Base-by-base conservation (phyloP, 257 asterid genomes). In the Ilex asprella region DNA sequence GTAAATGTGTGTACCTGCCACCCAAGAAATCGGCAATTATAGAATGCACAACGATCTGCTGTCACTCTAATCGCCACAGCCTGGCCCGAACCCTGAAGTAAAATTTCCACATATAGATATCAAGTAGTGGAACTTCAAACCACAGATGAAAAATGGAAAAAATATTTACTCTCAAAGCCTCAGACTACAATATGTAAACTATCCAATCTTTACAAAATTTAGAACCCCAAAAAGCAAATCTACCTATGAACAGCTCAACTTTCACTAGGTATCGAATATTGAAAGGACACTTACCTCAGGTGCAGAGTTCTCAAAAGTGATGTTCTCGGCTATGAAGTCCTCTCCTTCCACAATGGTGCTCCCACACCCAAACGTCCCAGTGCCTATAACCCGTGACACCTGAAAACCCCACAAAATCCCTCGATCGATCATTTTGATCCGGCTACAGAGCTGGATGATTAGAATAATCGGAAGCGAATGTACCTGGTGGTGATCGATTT, bases 291-390 rank as follows among this genome's bases (percentile, higher is more conserved):
- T 30, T 66, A 89, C 99, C 92, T 93, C 72, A 1, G 92, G 94
- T 57, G 99, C 96, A 63, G 80, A 83, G 66, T 87, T 89, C 64
- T 93, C 99, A 61, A 93, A 93, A 31, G 99, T 84, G 69, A 93
- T 74, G 64, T 93, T 93, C 80, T 93, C 99, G 50, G 99, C 99
- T 56, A 93, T 82, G 62, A 93, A 93, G 65, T 93, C 99, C 78
- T 93, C 97, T 43, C 99, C 99, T 75, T 93, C 99, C 11, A 93
- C 87, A 60, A 89, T 93, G 31, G 59, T 64, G 58, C 75, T 87
- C 41, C 97, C 99, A 71, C 99, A 89, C n/a, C 97, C 99, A 68
- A 93, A 93, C 7, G 99, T 93, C 46, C 99, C 99, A 0, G 95
- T 93, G 6, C 99, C 99, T 67, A 92, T 92, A 59, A 89, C 79